phyloP scores from a whole-genome alignment of 345 rosid genomes.

The Brassica carinata region DNA sequence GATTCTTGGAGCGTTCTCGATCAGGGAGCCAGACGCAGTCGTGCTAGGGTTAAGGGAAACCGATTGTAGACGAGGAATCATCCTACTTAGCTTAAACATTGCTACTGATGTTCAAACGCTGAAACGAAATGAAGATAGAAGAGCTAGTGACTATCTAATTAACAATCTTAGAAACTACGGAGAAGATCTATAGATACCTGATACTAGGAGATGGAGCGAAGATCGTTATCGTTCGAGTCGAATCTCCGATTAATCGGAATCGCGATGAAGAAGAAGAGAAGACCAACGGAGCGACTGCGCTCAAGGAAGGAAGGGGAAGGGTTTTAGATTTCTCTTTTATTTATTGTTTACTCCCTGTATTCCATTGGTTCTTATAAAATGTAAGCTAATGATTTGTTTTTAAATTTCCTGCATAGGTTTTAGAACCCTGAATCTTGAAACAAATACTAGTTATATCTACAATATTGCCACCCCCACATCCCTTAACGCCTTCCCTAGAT shows the following conservation, averaged over 20 bases:
- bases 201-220: not conserved
- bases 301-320: slow-evolving; percentile 10
- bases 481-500: no score
- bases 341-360: not conserved
- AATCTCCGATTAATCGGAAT: slow-evolving; percentile 37
- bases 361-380: not conserved
- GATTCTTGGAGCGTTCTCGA: slow-evolving; percentile 24
- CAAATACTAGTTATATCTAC: no score
- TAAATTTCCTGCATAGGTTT: no score
- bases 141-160: slow-evolving; percentile 7
- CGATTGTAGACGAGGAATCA: slow-evolving; percentile 52
- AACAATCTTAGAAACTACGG: not conserved
- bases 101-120: slow-evolving; percentile 12
- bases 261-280: slow-evolving; percentile 22
- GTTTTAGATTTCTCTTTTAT: slow-evolving; percentile 28
- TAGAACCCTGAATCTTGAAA: no score
- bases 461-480: no score
- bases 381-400: not conserved
- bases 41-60: slow-evolving; percentile 37
- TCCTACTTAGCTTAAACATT: slow-evolving; percentile 52
- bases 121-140: slow-evolving; percentile 17
- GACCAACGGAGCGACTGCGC: slow-evolving; percentile 36
- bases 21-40: slow-evolving; percentile 30
- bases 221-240: not conserved
- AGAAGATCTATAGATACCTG: not conserved